Evolutionary conservation across 2,329 filamentous ascomycete species (phyloP), one percentile per base, ranked within the genome.

Genomic region (Blastomyces parvus): DNA sequence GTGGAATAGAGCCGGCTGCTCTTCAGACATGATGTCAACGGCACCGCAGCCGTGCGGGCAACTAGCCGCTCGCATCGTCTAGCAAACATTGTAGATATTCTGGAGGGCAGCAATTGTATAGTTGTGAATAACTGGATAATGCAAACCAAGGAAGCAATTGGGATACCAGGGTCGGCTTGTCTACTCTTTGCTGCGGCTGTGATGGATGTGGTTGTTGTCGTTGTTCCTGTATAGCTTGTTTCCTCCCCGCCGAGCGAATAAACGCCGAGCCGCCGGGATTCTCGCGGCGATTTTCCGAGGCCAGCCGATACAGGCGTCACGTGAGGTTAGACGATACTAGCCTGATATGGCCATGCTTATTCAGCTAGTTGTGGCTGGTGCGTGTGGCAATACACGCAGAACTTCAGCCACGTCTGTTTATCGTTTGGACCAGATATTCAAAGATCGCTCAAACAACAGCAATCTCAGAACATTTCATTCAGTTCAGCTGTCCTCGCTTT

Each of bases 21-120:
- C 62, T 73, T 74, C 55, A 71, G 66, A 50, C 76, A 77, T 48
- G 72, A 73, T 60, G 70, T 71, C 67, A 77, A 71, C 44, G 75
- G 71, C 61, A 72, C 68, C 40, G 74, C 69, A 19, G 74, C 83
- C 66, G 82, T 82, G 36, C 83, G 83, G 71, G 84, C 83, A 66
- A 84, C 76, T 56, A 89, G 83, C 73, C 84, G 82, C 71, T 88
- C 75, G 69, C 80, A 82, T 69, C 84, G 82, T 62, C 71, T 71
- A 62, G 73, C 69, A 64, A 78, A 74, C 76, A 77, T 78, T 61
- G 52, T 71, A 67, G 56, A 42, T n/a, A 33, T 61, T 57, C 17
- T 33, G 44, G 77, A 77, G 72, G 60, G 84, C 81, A 65, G 78
- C 74, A 85, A 52, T 82, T 82, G 58, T 5, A 27, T 8, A 33